Evolutionary conservation across 1,284 basidiomycete genomes (phyloP).

Genomic region (Athelia sp.): DNA sequence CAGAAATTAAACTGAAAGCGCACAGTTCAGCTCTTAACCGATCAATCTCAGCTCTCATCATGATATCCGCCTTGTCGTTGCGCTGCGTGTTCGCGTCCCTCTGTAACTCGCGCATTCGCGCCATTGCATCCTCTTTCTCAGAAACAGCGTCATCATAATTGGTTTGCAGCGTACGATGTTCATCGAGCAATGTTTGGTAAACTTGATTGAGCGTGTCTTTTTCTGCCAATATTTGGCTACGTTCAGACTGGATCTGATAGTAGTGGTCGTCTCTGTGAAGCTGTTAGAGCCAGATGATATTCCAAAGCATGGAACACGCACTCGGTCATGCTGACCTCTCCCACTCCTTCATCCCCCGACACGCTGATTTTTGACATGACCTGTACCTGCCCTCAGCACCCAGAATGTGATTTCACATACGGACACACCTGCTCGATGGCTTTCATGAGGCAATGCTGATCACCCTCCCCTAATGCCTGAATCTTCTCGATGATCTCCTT

Average conservation of each 20-base stretch:
- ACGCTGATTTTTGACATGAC: slow-evolving; percentile 68
- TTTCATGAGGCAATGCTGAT: slow-evolving; percentile 83
- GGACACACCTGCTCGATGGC: slow-evolving; percentile 74
- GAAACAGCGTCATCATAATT: slow-evolving; percentile 62
- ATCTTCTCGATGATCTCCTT: slow-evolving; percentile 82
- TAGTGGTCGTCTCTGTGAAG: slow-evolving; percentile 73
- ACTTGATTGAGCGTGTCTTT: slow-evolving; percentile 80
- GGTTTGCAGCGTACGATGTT: slow-evolving; percentile 70
- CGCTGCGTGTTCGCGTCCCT: slow-evolving; percentile 54
- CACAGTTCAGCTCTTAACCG: slow-evolving; percentile 75
- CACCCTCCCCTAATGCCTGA: slow-evolving; percentile 69
- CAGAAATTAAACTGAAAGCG: slow-evolving; percentile 24
- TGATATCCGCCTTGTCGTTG: slow-evolving; percentile 64
- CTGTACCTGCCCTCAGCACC: slow-evolving; percentile 27
- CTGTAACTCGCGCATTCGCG: slow-evolving; percentile 51
- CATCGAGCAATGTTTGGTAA: slow-evolving; percentile 71
- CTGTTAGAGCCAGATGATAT: slow-evolving; percentile 3
- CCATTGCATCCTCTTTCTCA: slow-evolving; percentile 67
- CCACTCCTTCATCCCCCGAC: slow-evolving; percentile 36
- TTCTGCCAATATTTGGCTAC: slow-evolving; percentile 67
- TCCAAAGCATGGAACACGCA: slow-evolving; percentile 28
- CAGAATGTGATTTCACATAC: neutral
- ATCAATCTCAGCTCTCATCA: slow-evolving; percentile 77
- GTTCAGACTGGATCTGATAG: slow-evolving; percentile 77
- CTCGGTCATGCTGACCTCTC: slow-evolving; percentile 71